Percentiles rank a stretch among this genome's conserved stretches.
Evolutionary conservation across 192 early-diverging fungal species (phyloP).

Genomic region (Coemansia sp.): DNA sequence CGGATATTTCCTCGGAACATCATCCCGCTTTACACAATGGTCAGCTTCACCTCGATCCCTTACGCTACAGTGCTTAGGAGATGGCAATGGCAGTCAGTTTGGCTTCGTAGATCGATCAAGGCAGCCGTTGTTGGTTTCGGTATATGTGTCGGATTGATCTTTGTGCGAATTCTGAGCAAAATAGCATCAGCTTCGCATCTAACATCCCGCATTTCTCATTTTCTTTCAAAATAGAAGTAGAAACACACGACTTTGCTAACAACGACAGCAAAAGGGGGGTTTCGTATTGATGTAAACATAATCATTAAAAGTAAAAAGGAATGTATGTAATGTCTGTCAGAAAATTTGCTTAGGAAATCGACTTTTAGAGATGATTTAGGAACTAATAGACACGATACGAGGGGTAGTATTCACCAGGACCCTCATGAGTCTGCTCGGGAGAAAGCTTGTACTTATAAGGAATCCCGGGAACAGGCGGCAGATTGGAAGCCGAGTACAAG

Average conservation of each 20-base stretch:
- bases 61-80: conserved; percentile 68
- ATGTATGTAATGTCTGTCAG: neutral
- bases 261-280: neutral
- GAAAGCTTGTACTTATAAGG: conserved; percentile 55
- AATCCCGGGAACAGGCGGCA: conserved; percentile 60
- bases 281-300: neutral
- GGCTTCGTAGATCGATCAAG: conserved; percentile 33
- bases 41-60: conserved; percentile 85
- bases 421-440: conserved; percentile 40
- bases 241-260: neutral
- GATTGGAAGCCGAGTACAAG: conserved; percentile 53
- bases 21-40: conserved; percentile 95
- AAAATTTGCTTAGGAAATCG: too few species aligned
- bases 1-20: conserved; percentile 65
- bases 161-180: conserved; percentile 10
- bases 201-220: neutral
- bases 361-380: too few species aligned
- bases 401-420: conserved; percentile 54
- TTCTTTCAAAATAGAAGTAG: neutral
- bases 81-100: conserved; percentile 42
- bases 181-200: neutral
- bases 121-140: conserved; percentile 2
- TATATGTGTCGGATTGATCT: conserved; percentile 9
- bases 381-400: conserved; percentile 50
- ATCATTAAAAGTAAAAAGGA: conserved; percentile 1